Conservation (phyloP, 441 rosid genomes). For the Aleurites moluccanus region DNA sequence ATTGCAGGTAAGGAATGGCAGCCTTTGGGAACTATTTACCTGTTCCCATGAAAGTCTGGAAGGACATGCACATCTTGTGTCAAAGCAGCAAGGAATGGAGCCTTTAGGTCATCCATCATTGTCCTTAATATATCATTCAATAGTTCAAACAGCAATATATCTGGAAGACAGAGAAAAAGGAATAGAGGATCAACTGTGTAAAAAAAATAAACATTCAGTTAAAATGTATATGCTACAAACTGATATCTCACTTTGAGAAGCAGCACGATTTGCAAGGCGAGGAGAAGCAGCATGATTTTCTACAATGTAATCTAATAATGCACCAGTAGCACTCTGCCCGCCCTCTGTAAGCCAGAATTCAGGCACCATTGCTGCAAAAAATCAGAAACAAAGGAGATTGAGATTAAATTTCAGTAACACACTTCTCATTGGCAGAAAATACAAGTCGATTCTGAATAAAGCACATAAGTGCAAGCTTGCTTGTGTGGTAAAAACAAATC, state of each 20-base stretch:
- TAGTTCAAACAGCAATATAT: constrained; percentile 68
- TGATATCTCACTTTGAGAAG: constrained; percentile 63
- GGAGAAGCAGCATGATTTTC: constrained; percentile 92
- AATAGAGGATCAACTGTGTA: constrained; percentile 7
- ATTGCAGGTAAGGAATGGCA: too few relatives aligned
- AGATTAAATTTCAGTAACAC: background rate
- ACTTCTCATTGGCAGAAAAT: background rate
- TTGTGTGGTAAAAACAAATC: background rate
- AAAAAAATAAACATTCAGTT: constrained; percentile 5
- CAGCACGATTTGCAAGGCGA: constrained; percentile 87
- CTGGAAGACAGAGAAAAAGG: constrained; percentile 42
- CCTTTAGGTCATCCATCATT: constrained; percentile 46
- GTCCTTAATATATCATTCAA: constrained; percentile 65
- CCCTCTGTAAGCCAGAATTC: constrained; percentile 98
- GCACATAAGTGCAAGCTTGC: too few relatives aligned
- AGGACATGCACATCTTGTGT: constrained; percentile 73
- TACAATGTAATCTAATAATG: constrained; percentile 75
- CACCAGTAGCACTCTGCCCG: constrained; percentile 99
- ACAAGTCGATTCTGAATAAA: background rate
- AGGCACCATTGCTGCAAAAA: constrained; percentile 73
- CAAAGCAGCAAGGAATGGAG: constrained; percentile 84
- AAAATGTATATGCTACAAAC: constrained; percentile 7
- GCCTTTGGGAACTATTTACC: constrained; percentile 38
- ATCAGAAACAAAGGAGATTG: background rate
- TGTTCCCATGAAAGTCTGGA: constrained; percentile 95